phyloP scores from a whole-genome alignment of 192 early-diverging fungal species.

The Gigaspora rosea region DNA sequence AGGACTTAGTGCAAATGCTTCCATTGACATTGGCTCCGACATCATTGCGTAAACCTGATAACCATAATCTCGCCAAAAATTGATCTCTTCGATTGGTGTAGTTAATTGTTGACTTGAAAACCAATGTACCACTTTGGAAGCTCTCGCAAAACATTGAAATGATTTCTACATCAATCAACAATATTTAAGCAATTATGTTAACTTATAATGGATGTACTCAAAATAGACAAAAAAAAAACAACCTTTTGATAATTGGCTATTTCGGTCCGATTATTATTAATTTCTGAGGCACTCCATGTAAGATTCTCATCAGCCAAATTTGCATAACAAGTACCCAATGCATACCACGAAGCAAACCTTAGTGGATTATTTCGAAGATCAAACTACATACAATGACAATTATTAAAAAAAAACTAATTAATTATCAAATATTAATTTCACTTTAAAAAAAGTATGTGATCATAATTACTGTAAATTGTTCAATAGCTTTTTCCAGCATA shows the following conservation, averaged over 20 bases:
- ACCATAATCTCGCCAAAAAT: conserved; percentile 57
- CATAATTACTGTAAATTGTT: conserved; percentile 48
- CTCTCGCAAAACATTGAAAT: conserved; percentile 66
- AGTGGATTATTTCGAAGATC: conserved; percentile 60
- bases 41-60: conserved; percentile 51
- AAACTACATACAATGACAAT: conserved; percentile 34
- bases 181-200: not conserved
- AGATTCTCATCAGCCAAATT: conserved; percentile 67
- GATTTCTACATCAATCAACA: conserved; percentile 44
- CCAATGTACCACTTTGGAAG: conserved; percentile 8
- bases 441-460: no score
- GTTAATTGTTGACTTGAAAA: not conserved
- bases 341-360: conserved; percentile 65
- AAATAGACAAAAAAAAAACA: not conserved
- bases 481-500: conserved; percentile 55
- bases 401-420: no score
- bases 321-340: conserved; percentile 57
- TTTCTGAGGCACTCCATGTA: conserved; percentile 59
- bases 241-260: conserved; percentile 66
- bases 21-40: conserved; percentile 54
- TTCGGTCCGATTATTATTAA: conserved; percentile 46
- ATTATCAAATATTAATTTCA: no score
- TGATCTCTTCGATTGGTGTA: conserved; percentile 31
- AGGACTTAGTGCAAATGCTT: conserved; percentile 38
- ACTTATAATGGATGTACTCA: not conserved